Evolutionary conservation across 1,284 basidiomycete genomes (phyloP), one percentile per base, ranked within the genome.

Genomic region (Marasmius fiardii): DNA sequence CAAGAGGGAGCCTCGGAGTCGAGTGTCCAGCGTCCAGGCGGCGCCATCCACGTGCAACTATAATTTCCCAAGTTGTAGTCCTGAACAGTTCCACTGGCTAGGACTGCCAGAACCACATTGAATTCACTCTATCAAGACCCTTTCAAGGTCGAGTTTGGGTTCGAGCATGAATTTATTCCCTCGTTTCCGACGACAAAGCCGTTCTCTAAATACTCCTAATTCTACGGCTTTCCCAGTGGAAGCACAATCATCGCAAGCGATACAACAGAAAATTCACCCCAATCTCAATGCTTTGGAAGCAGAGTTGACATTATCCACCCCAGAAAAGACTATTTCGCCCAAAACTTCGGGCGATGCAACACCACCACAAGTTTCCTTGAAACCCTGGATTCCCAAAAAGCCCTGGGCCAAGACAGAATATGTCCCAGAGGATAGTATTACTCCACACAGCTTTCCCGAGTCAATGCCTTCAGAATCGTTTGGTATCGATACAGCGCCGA

Each of bases 281-380:
- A 26, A 49, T 49, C 47, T 49, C 24, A 49, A 49, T 33, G 26
- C 47, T 14, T 49, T 49, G 28, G 47, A 24, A 28, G 47, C 47
- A 8, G 23, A 49, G 18, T 49, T 49, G 33, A 11, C 47, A 31
- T 26, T 26, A 18, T 26, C 28, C 23, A 49, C 47, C 43, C 47
- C 26, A 31, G 47, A 49, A 14, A 26, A n/a, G 14, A 31, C 26
- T n/a, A 11, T 18, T 14, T 16, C 47, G n/a, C n/a, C n/a, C n/a
- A n/a, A n/a, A n/a, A n/a, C n/a, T n/a, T n/a, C 20, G 23, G 8
- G 20, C 44, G n/a, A 47, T 26, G 21, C 44, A 26, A 23, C 44
- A 37, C 44, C 44, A 31, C 28, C 18, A 18, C 31, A 31, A 18
- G n/a, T 31, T 16, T n/a, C 47, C 11, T 33, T 49, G 26, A 49